Evolutionary conservation across 2,329 filamentous ascomycete species (phyloP).

Genomic region (Sclerotinia glacialis): DNA sequence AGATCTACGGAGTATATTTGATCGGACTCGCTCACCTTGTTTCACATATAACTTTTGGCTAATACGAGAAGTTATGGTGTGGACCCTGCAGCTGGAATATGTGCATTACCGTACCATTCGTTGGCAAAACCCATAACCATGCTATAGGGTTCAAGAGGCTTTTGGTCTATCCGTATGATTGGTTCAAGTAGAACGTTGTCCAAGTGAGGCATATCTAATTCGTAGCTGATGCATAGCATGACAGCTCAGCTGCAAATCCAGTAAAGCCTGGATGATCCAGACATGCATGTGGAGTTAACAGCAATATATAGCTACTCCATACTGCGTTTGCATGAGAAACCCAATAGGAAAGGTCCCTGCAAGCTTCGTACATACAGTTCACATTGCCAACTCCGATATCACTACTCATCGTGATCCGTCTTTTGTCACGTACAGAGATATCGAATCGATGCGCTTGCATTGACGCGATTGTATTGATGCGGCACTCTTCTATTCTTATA

Average conservation of each 20-base stretch:
- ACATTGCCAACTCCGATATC: no score
- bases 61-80: slow-evolving; percentile 11
- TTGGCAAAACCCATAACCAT: not conserved
- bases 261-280: not conserved
- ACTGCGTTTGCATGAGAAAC: not conserved
- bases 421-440: no score
- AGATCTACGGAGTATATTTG: not conserved
- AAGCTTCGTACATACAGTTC: not conserved
- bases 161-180: not conserved
- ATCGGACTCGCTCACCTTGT: not conserved
- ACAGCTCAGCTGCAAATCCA: slow-evolving; percentile 6
- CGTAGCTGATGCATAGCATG: slow-evolving; percentile 7
- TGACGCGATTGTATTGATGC: not conserved
- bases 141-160: slow-evolving; percentile 4
- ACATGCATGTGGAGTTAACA: not conserved
- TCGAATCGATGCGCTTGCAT: not conserved
- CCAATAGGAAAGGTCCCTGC: not conserved
- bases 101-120: not conserved
- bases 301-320: no score
- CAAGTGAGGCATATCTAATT: slow-evolving; percentile 1
- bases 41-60: slow-evolving; percentile 2
- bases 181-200: not conserved
- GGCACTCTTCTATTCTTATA: not conserved
- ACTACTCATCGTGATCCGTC: not conserved
- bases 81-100: slow-evolving; percentile 12